A percentile compares a stretch with the other conserved stretches of the same genome.
These are phyloP conservation scores for Spironucleus salmonicida DNA, from an alignment of 208 protist species.

Conservation along the genomic window DNA sequence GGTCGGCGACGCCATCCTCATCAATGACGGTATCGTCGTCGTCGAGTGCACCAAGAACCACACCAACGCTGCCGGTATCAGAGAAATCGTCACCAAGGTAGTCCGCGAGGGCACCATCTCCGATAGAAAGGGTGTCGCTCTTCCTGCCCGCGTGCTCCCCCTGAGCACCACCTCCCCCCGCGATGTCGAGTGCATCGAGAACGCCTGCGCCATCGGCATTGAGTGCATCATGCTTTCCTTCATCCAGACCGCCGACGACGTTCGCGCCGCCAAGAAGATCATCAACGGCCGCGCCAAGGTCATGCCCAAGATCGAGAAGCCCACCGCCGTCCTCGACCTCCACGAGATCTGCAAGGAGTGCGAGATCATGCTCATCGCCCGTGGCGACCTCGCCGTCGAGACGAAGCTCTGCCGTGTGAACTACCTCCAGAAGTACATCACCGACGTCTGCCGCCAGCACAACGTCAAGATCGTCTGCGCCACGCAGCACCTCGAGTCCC, in stretches of 20 bases:
- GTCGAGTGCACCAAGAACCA: constrained; percentile 9
- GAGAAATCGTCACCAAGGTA: constrained; percentile 22
- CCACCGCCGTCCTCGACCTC: constrained; percentile 41
- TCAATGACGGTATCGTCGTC: constrained; percentile 43
- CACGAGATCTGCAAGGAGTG: constrained; percentile 35
- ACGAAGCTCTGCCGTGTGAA: neutral
- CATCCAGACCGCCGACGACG: neutral
- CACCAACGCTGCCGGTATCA: neutral
- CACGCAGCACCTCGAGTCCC: constrained; percentile 49
- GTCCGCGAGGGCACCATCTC: neutral
- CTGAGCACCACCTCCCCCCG: neutral
- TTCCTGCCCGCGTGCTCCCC: neutral
- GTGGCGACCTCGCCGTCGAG: constrained; percentile 43
- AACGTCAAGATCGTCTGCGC: constrained; percentile 35
- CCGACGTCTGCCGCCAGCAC: neutral
- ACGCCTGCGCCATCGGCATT: constrained; percentile 11
- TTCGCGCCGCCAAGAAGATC: neutral
- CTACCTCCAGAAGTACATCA: constrained; percentile 18
- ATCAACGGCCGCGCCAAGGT: neutral
- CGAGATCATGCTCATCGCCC: constrained; percentile 47
- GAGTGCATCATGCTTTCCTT: neutral
- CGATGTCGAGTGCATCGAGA: constrained; percentile 24
- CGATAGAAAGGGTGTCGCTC: constrained; percentile 8
- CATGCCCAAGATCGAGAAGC: constrained; percentile 51
- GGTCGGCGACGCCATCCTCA: constrained; percentile 36